Conservation (phyloP, 2,329 filamentous ascomycete genomes). For the Penicillium decumbens region DNA sequence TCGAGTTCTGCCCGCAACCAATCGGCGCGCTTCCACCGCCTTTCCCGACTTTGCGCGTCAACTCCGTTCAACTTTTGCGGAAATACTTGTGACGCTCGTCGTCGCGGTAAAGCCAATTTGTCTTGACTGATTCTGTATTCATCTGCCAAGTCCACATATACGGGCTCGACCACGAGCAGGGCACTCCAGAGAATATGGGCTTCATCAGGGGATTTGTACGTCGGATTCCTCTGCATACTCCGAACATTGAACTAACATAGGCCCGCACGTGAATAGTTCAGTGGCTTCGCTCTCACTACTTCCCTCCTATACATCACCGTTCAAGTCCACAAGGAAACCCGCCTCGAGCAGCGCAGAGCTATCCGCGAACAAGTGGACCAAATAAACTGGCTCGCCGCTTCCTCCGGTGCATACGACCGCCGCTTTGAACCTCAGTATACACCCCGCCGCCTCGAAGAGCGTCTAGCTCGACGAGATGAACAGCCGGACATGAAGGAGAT, state of each 20-base stretch:
- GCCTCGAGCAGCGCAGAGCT: conserved; percentile 46
- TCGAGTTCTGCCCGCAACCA: conserved; percentile 30
- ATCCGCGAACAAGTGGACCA: conserved; percentile 44
- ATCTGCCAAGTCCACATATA: neutral
- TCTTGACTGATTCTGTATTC: neutral
- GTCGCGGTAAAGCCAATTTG: neutral
- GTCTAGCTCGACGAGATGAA: neutral
- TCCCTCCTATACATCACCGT: conserved; percentile 68
- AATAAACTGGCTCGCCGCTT: conserved; percentile 39
- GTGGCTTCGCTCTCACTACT: conserved; percentile 70
- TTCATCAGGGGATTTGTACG: conserved; percentile 71
- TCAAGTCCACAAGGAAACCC: conserved; percentile 64
- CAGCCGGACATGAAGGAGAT: conserved; percentile 57
- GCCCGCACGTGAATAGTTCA: conserved; percentile 50
- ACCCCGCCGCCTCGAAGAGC: conserved; percentile 8
- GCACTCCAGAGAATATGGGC: conserved; percentile 51
- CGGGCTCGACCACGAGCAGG: neutral
- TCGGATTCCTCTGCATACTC: conserved; percentile 11
- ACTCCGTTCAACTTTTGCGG: conserved; percentile 1
- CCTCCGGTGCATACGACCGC: conserved; percentile 35
- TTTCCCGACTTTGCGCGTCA: conserved; percentile 19
- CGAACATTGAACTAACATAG: conserved; percentile 4
- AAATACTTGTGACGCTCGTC: neutral
- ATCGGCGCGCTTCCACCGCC: conserved; percentile 33
- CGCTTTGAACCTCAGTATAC: conserved; percentile 18